Evolutionary conservation across 805 yeast genomes (phyloP).

Genomic region (Metschnikowia lachancei): DNA sequence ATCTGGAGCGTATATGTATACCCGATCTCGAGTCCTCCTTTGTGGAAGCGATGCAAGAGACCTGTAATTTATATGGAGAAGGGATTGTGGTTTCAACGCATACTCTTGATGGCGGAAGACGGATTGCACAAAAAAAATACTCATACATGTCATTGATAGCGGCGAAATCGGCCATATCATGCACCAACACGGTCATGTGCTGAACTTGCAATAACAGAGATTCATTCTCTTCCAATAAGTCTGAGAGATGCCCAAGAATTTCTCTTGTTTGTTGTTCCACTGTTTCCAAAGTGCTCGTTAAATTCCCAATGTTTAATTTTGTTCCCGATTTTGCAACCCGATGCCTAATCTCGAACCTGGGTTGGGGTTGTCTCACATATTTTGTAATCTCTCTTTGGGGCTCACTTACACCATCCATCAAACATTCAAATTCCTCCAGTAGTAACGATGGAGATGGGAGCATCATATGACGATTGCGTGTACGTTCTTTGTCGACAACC

Average conservation of each 20-base stretch:
- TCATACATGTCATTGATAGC: conserved; percentile 61
- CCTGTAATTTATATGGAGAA: conserved; percentile 38
- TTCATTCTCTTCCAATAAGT: conserved; percentile 28
- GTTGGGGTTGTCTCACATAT: neutral
- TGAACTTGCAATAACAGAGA: conserved; percentile 49
- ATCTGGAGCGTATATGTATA: conserved; percentile 85
- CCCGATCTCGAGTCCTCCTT: conserved; percentile 49
- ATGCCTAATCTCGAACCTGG: neutral
- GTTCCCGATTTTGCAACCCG: conserved; percentile 5
- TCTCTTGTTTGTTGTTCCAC: conserved; percentile 44
- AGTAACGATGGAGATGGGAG: conserved; percentile 6
- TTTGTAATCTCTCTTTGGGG: neutral
- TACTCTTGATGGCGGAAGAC: conserved; percentile 82
- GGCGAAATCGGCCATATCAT: conserved; percentile 63
- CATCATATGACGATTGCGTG: neutral
- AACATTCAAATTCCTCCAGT: neutral
- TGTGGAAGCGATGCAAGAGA: conserved; percentile 57
- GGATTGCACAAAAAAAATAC: conserved; percentile 50
- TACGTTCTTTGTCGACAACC: conserved; percentile 36
- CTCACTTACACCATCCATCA: conserved; percentile 1
- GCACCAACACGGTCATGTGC: conserved; percentile 57
- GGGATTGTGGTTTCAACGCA: conserved; percentile 68
- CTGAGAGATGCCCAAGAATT: conserved; percentile 46
- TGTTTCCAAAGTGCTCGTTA: conserved; percentile 20
- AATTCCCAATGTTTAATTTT: conserved; percentile 30